Evolutionary conservation across 805 yeast species (phyloP).

Genomic region (Pachysolen tannophilus): DNA sequence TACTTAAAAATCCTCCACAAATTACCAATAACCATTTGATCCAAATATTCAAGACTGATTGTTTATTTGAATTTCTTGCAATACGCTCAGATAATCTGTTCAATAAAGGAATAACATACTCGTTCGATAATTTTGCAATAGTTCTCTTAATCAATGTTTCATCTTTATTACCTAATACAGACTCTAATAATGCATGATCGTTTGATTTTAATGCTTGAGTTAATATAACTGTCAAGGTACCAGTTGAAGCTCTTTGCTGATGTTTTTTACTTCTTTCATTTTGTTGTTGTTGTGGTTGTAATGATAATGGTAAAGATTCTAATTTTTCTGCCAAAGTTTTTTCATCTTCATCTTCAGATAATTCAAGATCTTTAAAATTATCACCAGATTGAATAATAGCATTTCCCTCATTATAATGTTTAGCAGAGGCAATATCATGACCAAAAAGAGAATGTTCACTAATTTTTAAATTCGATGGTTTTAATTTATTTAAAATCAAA

Average conservation of each 20-base stretch:
- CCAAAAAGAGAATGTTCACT: conserved; percentile 36
- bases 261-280: conserved; percentile 28
- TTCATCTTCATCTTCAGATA: conserved; percentile 36
- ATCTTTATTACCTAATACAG: conserved; percentile 58
- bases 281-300: conserved; percentile 17
- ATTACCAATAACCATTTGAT: conserved; percentile 47
- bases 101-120: conserved; percentile 39
- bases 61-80: conserved; percentile 41
- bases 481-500: conserved; percentile 25
- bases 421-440: conserved; percentile 45
- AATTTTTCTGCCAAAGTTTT: conserved; percentile 48
- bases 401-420: conserved; percentile 51
- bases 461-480: conserved; percentile 28
- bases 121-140: conserved; percentile 37
- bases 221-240: conserved; percentile 76
- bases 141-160: conserved; percentile 42
- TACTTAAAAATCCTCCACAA: conserved; percentile 43
- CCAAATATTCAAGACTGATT: conserved; percentile 44
- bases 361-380: conserved; percentile 48
- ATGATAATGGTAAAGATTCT: conserved; percentile 22
- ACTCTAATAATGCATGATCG: conserved; percentile 80
- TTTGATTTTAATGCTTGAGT: conserved; percentile 83
- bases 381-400: conserved; percentile 59
- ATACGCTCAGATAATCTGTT: conserved; percentile 46
- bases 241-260: conserved; percentile 56